Base-by-base conservation (phyloP, 2,329 filamentous ascomycete species). In the Fusarium beomiforme region DNA sequence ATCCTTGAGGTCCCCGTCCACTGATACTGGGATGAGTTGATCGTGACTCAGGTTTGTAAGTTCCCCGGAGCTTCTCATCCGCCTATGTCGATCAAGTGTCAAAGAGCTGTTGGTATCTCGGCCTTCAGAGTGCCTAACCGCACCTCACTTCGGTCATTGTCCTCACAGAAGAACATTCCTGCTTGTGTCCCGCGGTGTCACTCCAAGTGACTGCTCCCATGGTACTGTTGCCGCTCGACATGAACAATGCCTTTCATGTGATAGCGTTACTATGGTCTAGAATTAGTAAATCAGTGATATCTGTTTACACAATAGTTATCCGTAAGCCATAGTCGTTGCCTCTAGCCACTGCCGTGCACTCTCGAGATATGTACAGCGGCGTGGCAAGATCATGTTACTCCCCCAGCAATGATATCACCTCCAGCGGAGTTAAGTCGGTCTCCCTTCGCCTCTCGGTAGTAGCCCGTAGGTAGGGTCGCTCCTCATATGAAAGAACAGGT, bases 401-500 rank as follows among this genome's bases (percentile, higher is more conserved):
- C 16, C 9, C 34, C 11, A 23, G 14, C 36, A 13, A 54, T 26
- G 16, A 34, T 43, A 34, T 33, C 19, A 26, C 14, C 16, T 31
- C 24, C 14, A 17, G 21, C 49, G 42, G 55, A 44, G 12, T 39
- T 41, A 36, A 12, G 17, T 43, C 47, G 42, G 56, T 59, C 29
- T 59, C 39, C 43, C 21, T 17, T 36, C 24, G 26, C 12, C 8
- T 34, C n/a, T 58, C 33, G 17, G 5, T 33, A 24, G 39, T 12
- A 21, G n/a, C n/a, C 21, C 19, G n/a, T 33, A 31, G 33, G 37
- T 41, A 46, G 42, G 11, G 19, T 33, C 61, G 46, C 29, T 66
- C 49, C 49, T 59, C 58, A 64, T 55, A 23, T 21, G 36, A 31
- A 53, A 12, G 26, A 71, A 69, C 68, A 71, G 69, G 46, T 54